These are phyloP conservation scores for Pseudogymnoascus sp. DNA, from an alignment of 2,329 filamentous ascomycete genomes.

Conservation along the genomic window DNA sequence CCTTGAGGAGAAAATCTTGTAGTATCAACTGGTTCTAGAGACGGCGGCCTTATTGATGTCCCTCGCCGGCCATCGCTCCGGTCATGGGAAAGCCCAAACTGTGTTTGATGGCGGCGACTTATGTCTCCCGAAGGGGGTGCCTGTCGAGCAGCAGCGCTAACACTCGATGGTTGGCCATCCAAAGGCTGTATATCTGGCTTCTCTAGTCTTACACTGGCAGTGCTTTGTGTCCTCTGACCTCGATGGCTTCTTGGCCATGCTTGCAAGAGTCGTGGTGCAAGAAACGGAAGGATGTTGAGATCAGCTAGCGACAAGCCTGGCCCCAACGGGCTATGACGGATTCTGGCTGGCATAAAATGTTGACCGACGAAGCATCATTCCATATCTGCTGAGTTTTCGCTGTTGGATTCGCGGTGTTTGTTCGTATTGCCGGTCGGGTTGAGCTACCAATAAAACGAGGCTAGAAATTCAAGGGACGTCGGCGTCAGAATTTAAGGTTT, in stretches of 20 bases:
- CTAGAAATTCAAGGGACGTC: constrained; percentile 8
- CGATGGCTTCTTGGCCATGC: constrained; percentile 23
- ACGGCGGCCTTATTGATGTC: not conserved
- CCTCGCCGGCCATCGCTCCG: not conserved
- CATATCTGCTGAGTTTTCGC: not conserved
- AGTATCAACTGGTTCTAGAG: not conserved
- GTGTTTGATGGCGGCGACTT: not conserved
- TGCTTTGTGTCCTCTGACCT: not conserved
- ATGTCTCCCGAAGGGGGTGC: not conserved
- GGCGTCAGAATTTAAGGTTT: constrained; percentile 7
- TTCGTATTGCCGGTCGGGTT: constrained; percentile 1
- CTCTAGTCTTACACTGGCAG: not conserved
- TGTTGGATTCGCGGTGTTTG: not conserved
- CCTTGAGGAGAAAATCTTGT: not conserved
- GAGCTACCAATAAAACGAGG: not conserved
- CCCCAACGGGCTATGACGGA: constrained; percentile 18
- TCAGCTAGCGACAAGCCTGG: constrained; percentile 25
- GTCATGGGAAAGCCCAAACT: not conserved
- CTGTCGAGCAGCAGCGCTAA: not conserved
- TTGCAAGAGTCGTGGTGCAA: constrained; percentile 27
- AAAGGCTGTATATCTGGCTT: not conserved
- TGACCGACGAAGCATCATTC: not conserved
- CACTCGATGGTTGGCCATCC: not conserved
- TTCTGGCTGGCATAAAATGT: constrained; percentile 9
- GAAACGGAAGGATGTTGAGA: constrained; percentile 26